phyloP scores from a whole-genome alignment of 202 grass and related monocot species.

The Panicum virgatum region DNA sequence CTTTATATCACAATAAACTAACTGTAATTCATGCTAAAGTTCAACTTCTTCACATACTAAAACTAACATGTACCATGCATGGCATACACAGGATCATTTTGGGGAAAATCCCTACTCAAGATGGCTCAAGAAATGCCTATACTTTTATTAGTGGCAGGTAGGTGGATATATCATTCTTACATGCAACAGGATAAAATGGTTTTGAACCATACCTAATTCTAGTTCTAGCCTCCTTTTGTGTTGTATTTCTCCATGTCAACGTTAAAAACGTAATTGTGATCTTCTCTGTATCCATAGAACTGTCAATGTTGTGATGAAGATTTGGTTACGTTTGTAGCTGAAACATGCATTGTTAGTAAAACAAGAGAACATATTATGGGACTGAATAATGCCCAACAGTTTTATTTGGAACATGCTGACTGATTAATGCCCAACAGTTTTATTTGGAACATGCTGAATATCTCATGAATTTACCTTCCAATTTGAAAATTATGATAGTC shows the following conservation, averaged over 20 bases:
- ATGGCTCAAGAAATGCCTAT: constrained; percentile 93
- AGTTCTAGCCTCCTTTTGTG: not conserved
- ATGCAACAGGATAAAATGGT: constrained; percentile 43
- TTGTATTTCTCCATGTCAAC: not conserved
- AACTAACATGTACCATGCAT: constrained; percentile 59
- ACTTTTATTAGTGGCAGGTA: constrained; percentile 92
- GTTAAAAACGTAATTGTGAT: not conserved
- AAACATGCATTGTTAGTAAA: not conserved
- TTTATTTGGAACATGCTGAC: not conserved
- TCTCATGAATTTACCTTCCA: constrained; percentile 1
- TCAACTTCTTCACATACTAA: constrained; percentile 41
- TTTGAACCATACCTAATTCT: constrained; percentile 19
- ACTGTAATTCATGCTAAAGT: constrained; percentile 19
- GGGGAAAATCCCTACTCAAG: constrained; percentile 91
- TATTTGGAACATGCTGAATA: not conserved
- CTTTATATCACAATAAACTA: not conserved
- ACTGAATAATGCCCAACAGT: not conserved
- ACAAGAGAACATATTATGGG: not conserved
- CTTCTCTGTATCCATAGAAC: not conserved
- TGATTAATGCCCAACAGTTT: not conserved
- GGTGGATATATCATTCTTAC: constrained; percentile 58
- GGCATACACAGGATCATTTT: constrained; percentile 87
- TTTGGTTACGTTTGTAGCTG: not conserved
- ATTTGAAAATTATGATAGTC: not conserved
- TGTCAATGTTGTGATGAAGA: not conserved